Conservation (phyloP, 1,284 basidiomycete genomes). For the Ceratobasidium papillatum region DNA sequence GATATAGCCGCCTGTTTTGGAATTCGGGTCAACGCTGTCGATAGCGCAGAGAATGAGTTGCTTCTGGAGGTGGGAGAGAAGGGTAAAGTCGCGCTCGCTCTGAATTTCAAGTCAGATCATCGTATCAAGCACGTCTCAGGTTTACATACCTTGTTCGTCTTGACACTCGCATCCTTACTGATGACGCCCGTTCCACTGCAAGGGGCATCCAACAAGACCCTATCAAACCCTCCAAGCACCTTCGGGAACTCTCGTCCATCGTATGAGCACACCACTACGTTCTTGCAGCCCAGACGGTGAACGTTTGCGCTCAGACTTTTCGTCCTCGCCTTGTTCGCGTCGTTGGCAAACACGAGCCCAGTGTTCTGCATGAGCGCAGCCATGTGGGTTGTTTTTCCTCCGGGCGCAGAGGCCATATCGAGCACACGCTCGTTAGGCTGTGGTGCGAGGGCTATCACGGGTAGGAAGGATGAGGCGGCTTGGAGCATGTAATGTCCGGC, state of each 20-base stretch:
- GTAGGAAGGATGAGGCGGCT: constrained; percentile 98
- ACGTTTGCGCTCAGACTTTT: constrained; percentile 98
- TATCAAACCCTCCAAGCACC: constrained; percentile 98
- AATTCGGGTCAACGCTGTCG: constrained; percentile 91
- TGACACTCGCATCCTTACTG: constrained; percentile 96
- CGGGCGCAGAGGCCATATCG: constrained; percentile 99
- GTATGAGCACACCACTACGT: constrained; percentile 97
- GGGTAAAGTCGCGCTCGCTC: constrained; percentile 94
- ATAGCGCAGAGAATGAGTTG: constrained; percentile 98
- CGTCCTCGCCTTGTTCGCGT: constrained; percentile 92
- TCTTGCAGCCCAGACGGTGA: constrained; percentile 97
- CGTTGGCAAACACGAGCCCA: constrained; percentile 97
- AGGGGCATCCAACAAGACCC: constrained; percentile 95
- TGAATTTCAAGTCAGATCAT: constrained; percentile 52
- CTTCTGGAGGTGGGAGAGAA: constrained; percentile 97
- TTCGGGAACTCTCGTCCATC: constrained; percentile 99
- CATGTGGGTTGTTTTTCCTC: constrained; percentile 97
- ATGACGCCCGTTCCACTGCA: constrained; percentile 99
- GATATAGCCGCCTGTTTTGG: constrained; percentile 91
- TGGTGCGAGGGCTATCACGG: constrained; percentile 93
- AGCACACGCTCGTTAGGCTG: constrained; percentile 94
- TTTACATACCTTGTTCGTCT: constrained; percentile 89
- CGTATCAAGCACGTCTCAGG: constrained; percentile 2
- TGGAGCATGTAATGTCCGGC: constrained; percentile 99
- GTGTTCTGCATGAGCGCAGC: constrained; percentile 98